phyloP scores from a whole-genome alignment of 176 grass and related monocot genomes.

The Eleusine indica region DNA sequence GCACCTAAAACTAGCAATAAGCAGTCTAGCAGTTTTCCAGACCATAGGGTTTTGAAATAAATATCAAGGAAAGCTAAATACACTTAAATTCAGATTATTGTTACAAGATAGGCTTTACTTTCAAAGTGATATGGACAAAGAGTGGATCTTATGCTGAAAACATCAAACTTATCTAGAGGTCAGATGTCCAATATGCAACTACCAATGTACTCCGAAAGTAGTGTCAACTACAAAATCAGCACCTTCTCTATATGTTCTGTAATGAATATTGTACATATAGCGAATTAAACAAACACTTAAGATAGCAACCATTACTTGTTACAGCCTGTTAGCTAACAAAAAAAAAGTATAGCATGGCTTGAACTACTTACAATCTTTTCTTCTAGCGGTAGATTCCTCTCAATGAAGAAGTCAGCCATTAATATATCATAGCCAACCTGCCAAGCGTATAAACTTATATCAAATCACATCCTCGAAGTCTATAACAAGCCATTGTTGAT shows the following conservation, averaged over 20 bases:
- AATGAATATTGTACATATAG: slow-evolving; percentile 11
- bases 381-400: slow-evolving; percentile 64
- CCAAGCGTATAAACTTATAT: slow-evolving; percentile 43
- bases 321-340: slow-evolving; percentile 15
- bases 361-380: slow-evolving; percentile 86
- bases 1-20: slow-evolving; percentile 18
- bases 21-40: not conserved
- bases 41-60: slow-evolving; percentile 18
- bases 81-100: not conserved
- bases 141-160: not conserved
- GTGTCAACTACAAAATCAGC: not conserved
- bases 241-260: slow-evolving; percentile 13
- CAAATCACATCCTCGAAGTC: slow-evolving; percentile 12
- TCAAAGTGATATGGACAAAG: not conserved
- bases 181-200: slow-evolving; percentile 16
- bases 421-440: slow-evolving; percentile 89
- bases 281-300: not conserved
- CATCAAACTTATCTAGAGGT: not conserved
- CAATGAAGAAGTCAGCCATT: slow-evolving; percentile 90
- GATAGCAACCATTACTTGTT: not conserved
- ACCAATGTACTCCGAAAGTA: not conserved
- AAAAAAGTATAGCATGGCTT: slow-evolving; percentile 7
- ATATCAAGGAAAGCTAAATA: not conserved
- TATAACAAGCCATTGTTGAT: slow-evolving; percentile 1
- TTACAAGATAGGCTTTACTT: not conserved